Evolutionary conservation across 495 filamentous ascomycete species (phyloP), one percentile per base, ranked within the genome.

Genomic region (Tuber magnatum): DNA sequence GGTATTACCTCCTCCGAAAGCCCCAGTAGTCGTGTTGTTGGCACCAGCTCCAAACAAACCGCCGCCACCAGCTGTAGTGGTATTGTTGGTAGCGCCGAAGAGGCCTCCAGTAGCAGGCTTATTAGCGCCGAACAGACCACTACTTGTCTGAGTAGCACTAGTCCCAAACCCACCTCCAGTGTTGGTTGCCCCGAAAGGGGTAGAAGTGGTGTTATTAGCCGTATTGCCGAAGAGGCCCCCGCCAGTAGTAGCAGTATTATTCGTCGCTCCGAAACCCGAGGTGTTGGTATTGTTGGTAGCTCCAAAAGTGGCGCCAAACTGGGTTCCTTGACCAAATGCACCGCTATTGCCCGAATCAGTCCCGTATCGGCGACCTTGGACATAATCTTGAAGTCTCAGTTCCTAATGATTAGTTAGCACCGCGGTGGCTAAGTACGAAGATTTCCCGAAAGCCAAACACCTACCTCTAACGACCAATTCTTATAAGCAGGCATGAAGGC

Each of bases 341-440:
- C 80, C 88, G 81, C 76, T 74, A 65, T 92, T 91, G 71, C 92
- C 93, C 74, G 92, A 92, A 35, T 88, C 86, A 78, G 93, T 94
- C 12, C 93, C 95, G 78, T 86, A 92, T 48, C 90, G 89, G 74
- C 95, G 88, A 39, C 95, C 95, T 85, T 92, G 90, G 73, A 90
- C 88, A 84, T 98, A 99, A 84, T 99, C 95, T 46, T 88, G 92
- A 73, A 97, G 83, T 81, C 95, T 89, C 69, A 99, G 84, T 83
- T 99, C 95, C 83, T 86, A 73, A 72, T 70, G 7, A 40, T 24
- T 42, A 69, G 75, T 82, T 18, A 79, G 77, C 38, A 72, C 69
- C 40, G 38, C 61, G 28, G 20, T 40, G 32, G 46, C 38, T 44
- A n/a, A 41, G 35, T n/a, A 80, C 18, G 40, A 41, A 48, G 73